Percentiles rank a stretch among this genome's conserved stretches.
phyloP scores from a whole-genome alignment of 345 rosid species.

The Salix exigua region DNA sequence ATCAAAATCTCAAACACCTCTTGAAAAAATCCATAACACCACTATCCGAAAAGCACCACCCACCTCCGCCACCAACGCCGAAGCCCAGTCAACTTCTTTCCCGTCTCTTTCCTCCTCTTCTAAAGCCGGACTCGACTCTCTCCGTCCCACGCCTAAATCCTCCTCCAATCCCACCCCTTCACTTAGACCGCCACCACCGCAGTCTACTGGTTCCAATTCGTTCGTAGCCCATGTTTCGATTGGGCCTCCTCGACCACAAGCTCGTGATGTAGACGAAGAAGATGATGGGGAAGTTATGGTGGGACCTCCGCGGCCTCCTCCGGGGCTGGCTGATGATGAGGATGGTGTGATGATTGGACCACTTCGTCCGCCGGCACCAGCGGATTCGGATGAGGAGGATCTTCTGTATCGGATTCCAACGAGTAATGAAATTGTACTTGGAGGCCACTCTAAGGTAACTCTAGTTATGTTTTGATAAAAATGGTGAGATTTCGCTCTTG shows the following conservation, averaged over 20 bases:
- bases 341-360: slow-evolving; percentile 32
- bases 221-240: neutral
- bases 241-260: slow-evolving; percentile 27
- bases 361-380: slow-evolving; percentile 19
- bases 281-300: slow-evolving; percentile 33
- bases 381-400: slow-evolving; percentile 51
- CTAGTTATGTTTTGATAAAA: neutral
- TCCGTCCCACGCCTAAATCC: slow-evolving; percentile 30
- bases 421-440: slow-evolving; percentile 86
- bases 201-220: slow-evolving; percentile 4
- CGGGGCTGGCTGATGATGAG: slow-evolving; percentile 25
- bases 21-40: slow-evolving; percentile 63
- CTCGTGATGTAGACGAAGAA: slow-evolving; percentile 7
- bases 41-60: slow-evolving; percentile 23
- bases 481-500: neutral
- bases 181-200: slow-evolving; percentile 21
- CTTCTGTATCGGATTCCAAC: slow-evolving; percentile 59
- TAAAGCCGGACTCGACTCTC: slow-evolving; percentile 42
- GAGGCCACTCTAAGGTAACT: slow-evolving; percentile 79
- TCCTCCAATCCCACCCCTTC: slow-evolving; percentile 33
- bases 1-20: slow-evolving; percentile 51
- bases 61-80: slow-evolving; percentile 1
- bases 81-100: slow-evolving; percentile 19
- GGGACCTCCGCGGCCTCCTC: slow-evolving; percentile 52
- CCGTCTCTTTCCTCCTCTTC: slow-evolving; percentile 64